Evolutionary conservation across 2,329 filamentous ascomycete genomes (phyloP), one percentile per base, ranked within the genome.

Genomic region (Proliferodiscus dingleyae): DNA sequence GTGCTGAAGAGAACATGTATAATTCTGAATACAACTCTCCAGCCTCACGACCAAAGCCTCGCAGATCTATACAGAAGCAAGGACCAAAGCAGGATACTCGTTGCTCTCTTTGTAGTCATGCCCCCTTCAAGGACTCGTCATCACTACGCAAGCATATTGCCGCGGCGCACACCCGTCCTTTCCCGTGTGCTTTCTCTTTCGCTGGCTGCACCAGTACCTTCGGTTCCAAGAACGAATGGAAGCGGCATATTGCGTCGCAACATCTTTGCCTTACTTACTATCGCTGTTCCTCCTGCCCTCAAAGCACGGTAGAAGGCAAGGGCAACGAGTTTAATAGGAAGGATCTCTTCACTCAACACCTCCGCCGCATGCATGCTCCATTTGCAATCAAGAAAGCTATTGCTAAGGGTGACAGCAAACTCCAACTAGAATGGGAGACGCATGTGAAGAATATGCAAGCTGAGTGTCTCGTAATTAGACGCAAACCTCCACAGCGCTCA

Each of bases 211-310:
- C 68, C 0, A 89, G 88, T 56, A 87, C 82, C 0, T 96, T 97
- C 64, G 83, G 84, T 1, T 91, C 87, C 13, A 97, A 96, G 68
- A 96, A 97, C 61, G 91, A 97, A 65, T 98, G 91, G 91, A 97
- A 97, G 66, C 80, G 91, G 3, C 93, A 98, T 61, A 88, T 96
- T 61, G 78, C 82, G 13, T 95, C 89, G 0, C 89, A 96, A 57
- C 93, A 98, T 67, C 76, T 98, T 18, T 83, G 80, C 53, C 63
- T 84, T 15, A 75, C 77, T 39, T 83, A 77, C 54, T 84, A 83
- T 56, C 74, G 80, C 16, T 84, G 80, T 53, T 83, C 80, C 0
- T 70, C 74, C 2, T 84, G 80, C 47, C 74, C 78, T 0, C 71
- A 74, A 46, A 73, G 67, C 46, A 69, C 70, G 2, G 65, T 68